phyloP scores from a whole-genome alignment of 345 rosid species.

The Atalantia buxifolia region DNA sequence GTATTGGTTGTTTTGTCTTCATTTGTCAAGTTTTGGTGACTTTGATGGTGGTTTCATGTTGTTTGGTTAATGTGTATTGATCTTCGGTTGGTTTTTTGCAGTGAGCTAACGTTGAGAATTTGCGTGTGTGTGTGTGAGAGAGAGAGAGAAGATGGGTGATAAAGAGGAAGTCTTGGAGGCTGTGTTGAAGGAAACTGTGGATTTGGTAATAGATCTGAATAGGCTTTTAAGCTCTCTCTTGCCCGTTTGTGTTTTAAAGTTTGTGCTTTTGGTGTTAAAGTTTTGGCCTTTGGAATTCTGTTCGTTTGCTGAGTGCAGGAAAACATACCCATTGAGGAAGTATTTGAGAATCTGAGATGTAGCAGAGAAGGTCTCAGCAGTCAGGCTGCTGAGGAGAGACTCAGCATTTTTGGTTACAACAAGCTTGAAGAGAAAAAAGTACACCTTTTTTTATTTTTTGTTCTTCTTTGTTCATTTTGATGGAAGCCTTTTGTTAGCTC shows the following conservation, averaged over 20 bases:
- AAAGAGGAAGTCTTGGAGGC: conserved; percentile 86
- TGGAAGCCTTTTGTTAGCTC: conserved; percentile 6
- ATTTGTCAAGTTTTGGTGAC: background rate
- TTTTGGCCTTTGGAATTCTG: conserved; percentile 4
- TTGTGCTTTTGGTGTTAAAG: conserved; percentile 12
- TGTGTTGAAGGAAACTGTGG: conserved; percentile 93
- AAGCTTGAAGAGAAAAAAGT: conserved; percentile 96
- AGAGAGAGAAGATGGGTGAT: conserved; percentile 44
- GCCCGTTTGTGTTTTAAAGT: background rate
- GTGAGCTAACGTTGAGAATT: conserved; percentile 8
- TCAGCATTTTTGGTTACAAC: conserved; percentile 88
- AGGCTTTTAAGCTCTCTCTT: conserved; percentile 19
- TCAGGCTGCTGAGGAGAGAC: conserved; percentile 84
- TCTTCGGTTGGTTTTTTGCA: background rate
- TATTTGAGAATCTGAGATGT: conserved; percentile 94
- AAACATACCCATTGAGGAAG: conserved; percentile 96
- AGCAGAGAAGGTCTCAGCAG: conserved; percentile 82
- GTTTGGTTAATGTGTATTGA: conserved; percentile 11
- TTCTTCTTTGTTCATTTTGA: background rate
- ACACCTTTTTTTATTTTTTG: background rate
- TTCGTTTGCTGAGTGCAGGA: conserved; percentile 47
- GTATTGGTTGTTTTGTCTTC: conserved; percentile 3
- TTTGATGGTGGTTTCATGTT: conserved; percentile 2
- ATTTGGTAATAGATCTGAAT: conserved; percentile 91
- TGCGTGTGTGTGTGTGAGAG: background rate